Percentiles rank a stretch among this genome's conserved stretches.
Conservation (phyloP, 345 rosid genomes). For the Salix brachista region DNA sequence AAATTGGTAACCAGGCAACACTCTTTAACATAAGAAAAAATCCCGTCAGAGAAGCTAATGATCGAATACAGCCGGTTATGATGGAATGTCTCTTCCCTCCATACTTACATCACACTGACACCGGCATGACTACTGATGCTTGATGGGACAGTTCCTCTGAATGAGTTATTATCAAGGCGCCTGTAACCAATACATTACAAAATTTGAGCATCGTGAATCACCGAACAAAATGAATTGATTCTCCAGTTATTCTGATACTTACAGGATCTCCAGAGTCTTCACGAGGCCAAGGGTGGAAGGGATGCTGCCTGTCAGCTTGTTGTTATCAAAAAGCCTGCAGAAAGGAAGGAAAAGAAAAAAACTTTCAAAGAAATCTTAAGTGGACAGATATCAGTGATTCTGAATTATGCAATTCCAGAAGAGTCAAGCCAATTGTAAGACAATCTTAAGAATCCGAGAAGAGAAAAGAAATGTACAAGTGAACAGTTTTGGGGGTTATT, state of each 20-base stretch:
- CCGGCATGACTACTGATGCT: constrained; percentile 54
- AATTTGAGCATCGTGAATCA: neutral
- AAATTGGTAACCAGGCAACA: constrained; percentile 6
- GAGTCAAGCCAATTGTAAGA: neutral
- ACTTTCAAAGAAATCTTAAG: neutral
- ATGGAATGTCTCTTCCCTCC: neutral
- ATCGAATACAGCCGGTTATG: neutral
- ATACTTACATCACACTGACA: constrained; percentile 61
- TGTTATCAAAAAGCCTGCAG: constrained; percentile 69
- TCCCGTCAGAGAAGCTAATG: neutral
- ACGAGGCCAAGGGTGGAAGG: constrained; percentile 68
- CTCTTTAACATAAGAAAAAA: neutral
- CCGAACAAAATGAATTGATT: neutral
- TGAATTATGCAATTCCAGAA: neutral
- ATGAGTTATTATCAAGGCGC: constrained; percentile 64
- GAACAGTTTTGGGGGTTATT: too few species aligned
- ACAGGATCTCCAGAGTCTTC: constrained; percentile 55
- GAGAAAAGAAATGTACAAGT: neutral
- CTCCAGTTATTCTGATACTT: constrained; percentile 33
- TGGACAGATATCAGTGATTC: neutral
- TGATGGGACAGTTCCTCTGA: constrained; percentile 51
- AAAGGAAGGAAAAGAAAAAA: neutral
- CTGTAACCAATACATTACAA: constrained; percentile 36
- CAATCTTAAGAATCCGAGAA: neutral
- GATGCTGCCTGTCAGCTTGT: constrained; percentile 50